phyloP scores from a whole-genome alignment of 805 yeast genomes.

The Saccharomyces paradoxus region DNA sequence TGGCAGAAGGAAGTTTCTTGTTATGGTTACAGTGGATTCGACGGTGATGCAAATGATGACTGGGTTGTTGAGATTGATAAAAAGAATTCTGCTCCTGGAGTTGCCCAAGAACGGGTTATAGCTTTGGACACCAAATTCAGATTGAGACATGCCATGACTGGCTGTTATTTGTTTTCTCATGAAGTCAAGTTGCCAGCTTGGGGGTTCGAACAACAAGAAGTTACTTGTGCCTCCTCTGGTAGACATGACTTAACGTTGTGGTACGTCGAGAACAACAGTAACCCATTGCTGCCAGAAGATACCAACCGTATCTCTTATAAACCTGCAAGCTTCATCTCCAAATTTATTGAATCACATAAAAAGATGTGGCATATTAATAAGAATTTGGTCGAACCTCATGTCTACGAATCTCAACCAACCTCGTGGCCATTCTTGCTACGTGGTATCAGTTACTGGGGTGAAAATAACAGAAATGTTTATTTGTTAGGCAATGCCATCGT shows the following conservation, averaged over 20 bases:
- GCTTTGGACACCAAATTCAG: conserved; percentile 67
- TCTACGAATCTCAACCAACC: conserved; percentile 62
- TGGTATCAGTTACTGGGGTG: conserved; percentile 74
- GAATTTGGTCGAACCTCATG: conserved; percentile 60
- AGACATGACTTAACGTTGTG: conserved; percentile 51
- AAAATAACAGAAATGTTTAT: conserved; percentile 52
- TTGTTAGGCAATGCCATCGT: conserved; percentile 69
- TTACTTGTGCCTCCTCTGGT: conserved; percentile 70
- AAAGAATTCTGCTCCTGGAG: conserved; percentile 40
- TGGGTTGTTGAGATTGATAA: conserved; percentile 67
- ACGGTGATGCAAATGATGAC: conserved; percentile 80
- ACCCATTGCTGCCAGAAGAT: conserved; percentile 37
- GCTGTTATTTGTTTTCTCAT: conserved; percentile 70
- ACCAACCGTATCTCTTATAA: conserved; percentile 48
- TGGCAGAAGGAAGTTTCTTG: conserved; percentile 80
- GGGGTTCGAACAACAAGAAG: conserved; percentile 83
- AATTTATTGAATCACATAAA: conserved; percentile 56
- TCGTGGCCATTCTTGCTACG: conserved; percentile 69
- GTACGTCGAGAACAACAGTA: conserved; percentile 66
- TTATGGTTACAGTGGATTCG: conserved; percentile 70
- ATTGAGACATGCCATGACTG: conserved; percentile 72
- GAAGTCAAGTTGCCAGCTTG: conserved; percentile 69
- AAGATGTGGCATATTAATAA: conserved; percentile 73
- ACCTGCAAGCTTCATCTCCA: conserved; percentile 45
- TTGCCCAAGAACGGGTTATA: conserved; percentile 46